Evolutionary conservation across 2,329 filamentous ascomycete genomes (phyloP), one percentile per base, ranked within the genome.

Genomic region (Cladosporium austrohemisphaericum): DNA sequence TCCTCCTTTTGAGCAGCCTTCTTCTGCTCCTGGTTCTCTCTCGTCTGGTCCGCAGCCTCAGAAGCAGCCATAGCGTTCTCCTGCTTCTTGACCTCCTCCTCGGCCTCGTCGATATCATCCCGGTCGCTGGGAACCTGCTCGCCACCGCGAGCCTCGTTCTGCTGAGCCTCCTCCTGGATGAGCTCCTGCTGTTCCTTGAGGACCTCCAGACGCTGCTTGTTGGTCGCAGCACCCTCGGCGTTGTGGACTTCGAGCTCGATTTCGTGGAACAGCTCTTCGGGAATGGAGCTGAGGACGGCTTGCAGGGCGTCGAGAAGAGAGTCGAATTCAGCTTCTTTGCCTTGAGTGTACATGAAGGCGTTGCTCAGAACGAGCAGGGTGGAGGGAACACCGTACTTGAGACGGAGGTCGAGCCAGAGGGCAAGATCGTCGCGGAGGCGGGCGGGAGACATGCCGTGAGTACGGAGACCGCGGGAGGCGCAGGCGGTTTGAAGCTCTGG

Each of bases 181-280:
- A 98, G 82, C 68, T 96, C 93, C 69, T 98, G 88, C 75, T 98
- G 93, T 75, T 98, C 93, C 79, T 90, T 94, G 66, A 98, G 80
- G 13, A 98, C 93, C 75, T 98, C 93, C 33, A 98, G 85, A 68
- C 93, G 86, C 77, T 97, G 93, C 79, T 94, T 96, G 81, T 98
- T 98, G 57, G 93, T 98, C 19, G 93, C 93, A 9, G 91, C 92
- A 54, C 93, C 93, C 73, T 98, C 93, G 41, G 92, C 91, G 54
- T 85, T 95, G 77, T 96, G 89, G 8, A 98, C 90, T 74, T 98
- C 93, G 25, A 98, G 85, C 72, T 97, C 93, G 56, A 98, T 96
- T 76, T 98, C 93, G 77, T 98, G 93, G 87, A 94, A 98, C 32
- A 98, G 79, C 70, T 98, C 93, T 71, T 98, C 93, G 3, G 93